Evolutionary conservation across 768 basidiomycete species (phyloP).

Genomic region (Phlegmacium glaucopus): DNA sequence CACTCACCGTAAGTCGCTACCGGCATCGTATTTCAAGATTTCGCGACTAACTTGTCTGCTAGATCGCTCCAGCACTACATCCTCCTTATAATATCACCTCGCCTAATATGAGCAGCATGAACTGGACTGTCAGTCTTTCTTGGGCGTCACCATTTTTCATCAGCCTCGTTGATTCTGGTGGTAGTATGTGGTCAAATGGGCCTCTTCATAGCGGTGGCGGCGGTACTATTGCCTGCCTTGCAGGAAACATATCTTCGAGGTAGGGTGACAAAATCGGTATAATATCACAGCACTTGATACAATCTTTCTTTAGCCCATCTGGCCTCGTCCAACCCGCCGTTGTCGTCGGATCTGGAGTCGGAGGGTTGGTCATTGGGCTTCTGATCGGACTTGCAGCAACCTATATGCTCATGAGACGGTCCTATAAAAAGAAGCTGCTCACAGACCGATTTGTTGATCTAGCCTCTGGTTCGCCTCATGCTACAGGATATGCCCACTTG

Average conservation of each 20-base stretch:
- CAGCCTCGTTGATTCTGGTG: conserved; percentile 47
- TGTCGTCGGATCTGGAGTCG: conserved; percentile 35
- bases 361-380: conserved; percentile 37
- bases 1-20: conserved; percentile 41
- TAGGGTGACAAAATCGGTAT: conserved; percentile 11
- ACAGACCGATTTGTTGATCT: conserved; percentile 25
- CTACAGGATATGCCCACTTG: conserved; percentile 12
- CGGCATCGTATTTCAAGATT: background rate
- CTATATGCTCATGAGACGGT: conserved; percentile 29
- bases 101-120: conserved; percentile 36
- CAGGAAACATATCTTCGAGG: conserved; percentile 21
- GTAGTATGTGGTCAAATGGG: conserved; percentile 53
- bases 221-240: conserved; percentile 39
- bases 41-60: background rate
- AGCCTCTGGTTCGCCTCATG: conserved; percentile 17
- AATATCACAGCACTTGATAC: background rate
- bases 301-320: background rate
- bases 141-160: conserved; percentile 57
- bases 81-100: conserved; percentile 58
- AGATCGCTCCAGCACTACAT: conserved; percentile 60
- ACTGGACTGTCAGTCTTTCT: conserved; percentile 55
- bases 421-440: conserved; percentile 17
- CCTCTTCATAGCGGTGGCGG: conserved; percentile 56
- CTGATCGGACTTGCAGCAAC: conserved; percentile 29
- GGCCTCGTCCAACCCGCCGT: conserved; percentile 18